A percentile compares a stretch with the other conserved stretches of the same genome.
Conservation (phyloP, 305 asterid species). For the Fraxinus sp. region DNA sequence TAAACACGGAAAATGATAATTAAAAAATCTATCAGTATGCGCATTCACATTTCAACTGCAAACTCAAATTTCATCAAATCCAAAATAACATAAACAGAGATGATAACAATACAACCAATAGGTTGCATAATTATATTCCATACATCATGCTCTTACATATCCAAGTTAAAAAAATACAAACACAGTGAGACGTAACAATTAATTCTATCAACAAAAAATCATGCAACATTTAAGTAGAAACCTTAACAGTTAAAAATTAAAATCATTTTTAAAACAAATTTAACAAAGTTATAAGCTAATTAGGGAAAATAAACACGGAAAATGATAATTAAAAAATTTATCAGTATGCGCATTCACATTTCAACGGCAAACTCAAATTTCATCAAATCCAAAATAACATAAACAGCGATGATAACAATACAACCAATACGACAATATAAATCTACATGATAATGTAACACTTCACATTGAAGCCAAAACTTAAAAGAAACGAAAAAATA, state of each 20-base stretch:
- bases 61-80: neutral
- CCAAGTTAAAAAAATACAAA: neutral
- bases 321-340: neutral
- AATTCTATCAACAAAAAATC: neutral
- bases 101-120: neutral
- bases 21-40: neutral
- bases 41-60: neutral
- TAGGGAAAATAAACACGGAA: neutral
- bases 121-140: neutral
- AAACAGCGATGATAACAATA: neutral
- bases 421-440: neutral
- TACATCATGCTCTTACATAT: neutral
- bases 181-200: neutral
- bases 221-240: neutral
- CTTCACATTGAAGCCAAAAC: neutral
- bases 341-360: neutral
- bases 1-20: neutral
- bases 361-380: neutral
- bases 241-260: neutral
- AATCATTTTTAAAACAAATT: neutral
- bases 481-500: neutral
- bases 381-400: neutral
- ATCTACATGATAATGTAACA: conserved; percentile 8
- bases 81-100: neutral
- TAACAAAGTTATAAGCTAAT: neutral